Base-by-base conservation (phyloP, 768 basidiomycete species). In the Strobilomyces dryophilus region DNA sequence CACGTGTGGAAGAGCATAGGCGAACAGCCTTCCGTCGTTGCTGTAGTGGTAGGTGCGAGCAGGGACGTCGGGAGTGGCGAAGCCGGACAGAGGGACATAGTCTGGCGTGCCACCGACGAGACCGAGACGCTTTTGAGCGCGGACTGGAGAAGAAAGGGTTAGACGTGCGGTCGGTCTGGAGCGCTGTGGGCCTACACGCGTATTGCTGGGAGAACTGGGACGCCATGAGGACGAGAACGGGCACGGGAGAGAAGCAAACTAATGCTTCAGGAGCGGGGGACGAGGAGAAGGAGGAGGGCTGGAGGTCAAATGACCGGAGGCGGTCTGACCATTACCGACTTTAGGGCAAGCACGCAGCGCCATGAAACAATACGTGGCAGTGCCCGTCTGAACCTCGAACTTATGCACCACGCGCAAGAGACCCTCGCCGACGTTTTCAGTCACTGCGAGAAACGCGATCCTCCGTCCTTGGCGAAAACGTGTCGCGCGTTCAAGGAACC, bases 81-180 rank as follows among this genome's bases (percentile, higher is more conserved):
- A 90, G 40, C 79, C 81, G 56, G 82, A 72, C 21, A 90, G 71
- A 17, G 83, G 71, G 20, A 73, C 64, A 68, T 93, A 98, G 63
- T 81, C 77, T 45, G 95, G 92, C 10, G 85, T 78, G 46, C 89
- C 92, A 56, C 84, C 79, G 66, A 94, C 82, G 63, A 98, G 82
- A 60, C 91, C 92, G 49, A 95, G 76, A 55, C 82, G 79, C 82
- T 97, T 98, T 81, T 97, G 95, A 41, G 95, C 91, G 70, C 95
- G 92, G 77, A 84, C 93, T 95, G 63, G 11, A 56, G 48, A 32
- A 31, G 46, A 61, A 17, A 46, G 58, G 24, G 40, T 66, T 49
- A 65, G 52, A 64, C 50, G 51, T 53, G 43, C 24, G 35, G 27
- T 18, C 45, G 55, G 57, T 61, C 51, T 53, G 15, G 50, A 37